phyloP scores from a whole-genome alignment of 352 stramenopile species.

The Pythium dissotocum region DNA sequence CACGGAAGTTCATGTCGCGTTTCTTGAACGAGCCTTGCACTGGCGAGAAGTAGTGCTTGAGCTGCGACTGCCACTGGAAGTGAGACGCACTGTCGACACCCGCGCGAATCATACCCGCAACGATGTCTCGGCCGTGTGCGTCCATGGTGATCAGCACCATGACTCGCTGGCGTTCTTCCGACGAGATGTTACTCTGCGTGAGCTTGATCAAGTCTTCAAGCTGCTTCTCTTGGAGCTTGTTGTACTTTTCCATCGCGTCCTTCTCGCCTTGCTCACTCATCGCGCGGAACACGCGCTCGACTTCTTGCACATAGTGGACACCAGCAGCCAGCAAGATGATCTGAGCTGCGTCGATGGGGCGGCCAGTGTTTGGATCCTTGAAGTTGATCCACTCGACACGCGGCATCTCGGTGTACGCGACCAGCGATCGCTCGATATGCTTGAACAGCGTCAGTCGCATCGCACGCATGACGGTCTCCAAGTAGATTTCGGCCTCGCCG shows the following conservation, averaged over 20 bases:
- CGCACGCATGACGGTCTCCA: conserved; percentile 93
- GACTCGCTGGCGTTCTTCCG: conserved; percentile 91
- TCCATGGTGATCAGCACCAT: conserved; percentile 97
- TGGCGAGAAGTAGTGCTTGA: conserved; percentile 95
- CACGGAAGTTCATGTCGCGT: conserved; percentile 88
- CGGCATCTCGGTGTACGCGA: conserved; percentile 89
- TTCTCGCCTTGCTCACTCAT: conserved; percentile 76
- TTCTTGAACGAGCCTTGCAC: conserved; percentile 88
- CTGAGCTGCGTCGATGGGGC: conserved; percentile 93
- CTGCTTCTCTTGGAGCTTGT: conserved; percentile 91
- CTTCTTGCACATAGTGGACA: conserved; percentile 93
- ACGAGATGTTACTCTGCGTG: conserved; percentile 91
- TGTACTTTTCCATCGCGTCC: conserved; percentile 90
- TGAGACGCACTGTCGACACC: conserved; percentile 79
- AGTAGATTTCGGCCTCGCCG: conserved; percentile 97
- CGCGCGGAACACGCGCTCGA: conserved; percentile 81
- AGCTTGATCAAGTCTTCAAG: conserved; percentile 93
- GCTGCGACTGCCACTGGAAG: conserved; percentile 95
- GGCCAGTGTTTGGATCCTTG: conserved; percentile 78
- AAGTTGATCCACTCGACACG: conserved; percentile 96
- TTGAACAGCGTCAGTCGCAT: conserved; percentile 95
- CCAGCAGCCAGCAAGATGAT: conserved; percentile 93
- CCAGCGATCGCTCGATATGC: conserved; percentile 92
- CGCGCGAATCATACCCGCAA: conserved; percentile 94
- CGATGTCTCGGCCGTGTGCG: conserved; percentile 93